phyloP scores from a whole-genome alignment of 208 protist genomes.

The Wallacemonas sp. region DNA sequence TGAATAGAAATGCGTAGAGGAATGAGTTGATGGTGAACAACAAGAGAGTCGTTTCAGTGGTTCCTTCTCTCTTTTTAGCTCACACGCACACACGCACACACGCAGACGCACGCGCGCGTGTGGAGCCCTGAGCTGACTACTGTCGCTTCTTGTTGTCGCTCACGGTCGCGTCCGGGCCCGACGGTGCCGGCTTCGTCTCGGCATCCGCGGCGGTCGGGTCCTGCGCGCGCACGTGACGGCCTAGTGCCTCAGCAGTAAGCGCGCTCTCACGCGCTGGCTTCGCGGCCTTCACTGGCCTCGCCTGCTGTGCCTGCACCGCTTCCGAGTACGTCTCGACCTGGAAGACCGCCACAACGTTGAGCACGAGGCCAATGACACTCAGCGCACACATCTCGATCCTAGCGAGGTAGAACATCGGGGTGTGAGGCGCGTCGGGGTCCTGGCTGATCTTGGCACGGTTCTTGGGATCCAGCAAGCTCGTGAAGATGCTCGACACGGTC shows the following conservation, averaged over 20 bases:
- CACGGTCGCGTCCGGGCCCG: neutral
- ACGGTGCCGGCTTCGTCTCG: neutral
- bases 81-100: constrained; percentile 9
- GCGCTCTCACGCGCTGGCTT: neutral
- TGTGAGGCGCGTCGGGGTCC: neutral
- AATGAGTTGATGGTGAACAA: neutral
- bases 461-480: neutral
- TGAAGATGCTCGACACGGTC: neutral
- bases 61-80: too few species aligned
- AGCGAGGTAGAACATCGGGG: constrained; percentile 17
- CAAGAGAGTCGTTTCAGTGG: neutral
- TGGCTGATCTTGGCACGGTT: neutral
- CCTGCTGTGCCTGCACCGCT: too few species aligned
- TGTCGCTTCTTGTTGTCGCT: constrained; percentile 29
- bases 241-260: neutral
- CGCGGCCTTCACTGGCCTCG: neutral
- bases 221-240: neutral
- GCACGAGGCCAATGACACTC: constrained; percentile 22
- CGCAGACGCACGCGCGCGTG: neutral
- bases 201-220: neutral
- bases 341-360: constrained; percentile 20
- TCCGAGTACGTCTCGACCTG: neutral
- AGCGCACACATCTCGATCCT: constrained; percentile 22
- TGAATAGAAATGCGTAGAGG: too few species aligned
- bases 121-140: constrained; percentile 13